A percentile compares a stretch with the other conserved stretches of the same genome.
phyloP scores from a whole-genome alignment of 2,329 filamentous ascomycete species.

The Eutypa lata region DNA sequence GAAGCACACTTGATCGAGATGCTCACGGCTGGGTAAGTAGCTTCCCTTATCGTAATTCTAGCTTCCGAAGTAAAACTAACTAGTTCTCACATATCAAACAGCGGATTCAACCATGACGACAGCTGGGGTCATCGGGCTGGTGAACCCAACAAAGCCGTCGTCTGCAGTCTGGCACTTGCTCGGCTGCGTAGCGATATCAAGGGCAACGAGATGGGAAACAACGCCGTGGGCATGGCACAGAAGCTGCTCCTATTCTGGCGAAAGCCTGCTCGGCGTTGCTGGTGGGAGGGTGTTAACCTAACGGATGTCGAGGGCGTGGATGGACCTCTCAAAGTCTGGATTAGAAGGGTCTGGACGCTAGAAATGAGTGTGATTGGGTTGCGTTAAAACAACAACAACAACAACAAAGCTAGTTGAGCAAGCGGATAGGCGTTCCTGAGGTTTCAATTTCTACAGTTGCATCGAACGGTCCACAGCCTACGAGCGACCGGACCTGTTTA shows the following conservation, averaged over 20 bases:
- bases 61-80: neutral
- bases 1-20: conserved; percentile 99
- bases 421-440: conserved; percentile 19
- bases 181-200: conserved; percentile 89
- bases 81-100: conserved; percentile 35
- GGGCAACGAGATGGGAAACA: conserved; percentile 70
- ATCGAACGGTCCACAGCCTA: neutral
- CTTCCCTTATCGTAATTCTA: neutral
- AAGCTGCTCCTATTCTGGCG: conserved; percentile 97
- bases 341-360: conserved; percentile 94
- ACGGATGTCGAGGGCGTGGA: conserved; percentile 86
- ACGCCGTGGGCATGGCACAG: conserved; percentile 94
- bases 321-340: conserved; percentile 95
- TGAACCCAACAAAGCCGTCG: conserved; percentile 96
- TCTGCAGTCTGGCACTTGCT: conserved; percentile 92
- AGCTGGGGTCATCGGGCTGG: conserved; percentile 95
- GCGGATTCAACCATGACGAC: conserved; percentile 95
- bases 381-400: conserved; percentile 45
- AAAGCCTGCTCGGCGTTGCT: conserved; percentile 92
- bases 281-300: conserved; percentile 98
- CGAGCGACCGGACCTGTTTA: neutral
- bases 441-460: neutral
- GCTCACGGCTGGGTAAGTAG: conserved; percentile 88
- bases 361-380: conserved; percentile 96
- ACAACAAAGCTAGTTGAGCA: conserved; percentile 7